Base-by-base conservation (phyloP, 345 rosid species). In the Viola odorata region DNA sequence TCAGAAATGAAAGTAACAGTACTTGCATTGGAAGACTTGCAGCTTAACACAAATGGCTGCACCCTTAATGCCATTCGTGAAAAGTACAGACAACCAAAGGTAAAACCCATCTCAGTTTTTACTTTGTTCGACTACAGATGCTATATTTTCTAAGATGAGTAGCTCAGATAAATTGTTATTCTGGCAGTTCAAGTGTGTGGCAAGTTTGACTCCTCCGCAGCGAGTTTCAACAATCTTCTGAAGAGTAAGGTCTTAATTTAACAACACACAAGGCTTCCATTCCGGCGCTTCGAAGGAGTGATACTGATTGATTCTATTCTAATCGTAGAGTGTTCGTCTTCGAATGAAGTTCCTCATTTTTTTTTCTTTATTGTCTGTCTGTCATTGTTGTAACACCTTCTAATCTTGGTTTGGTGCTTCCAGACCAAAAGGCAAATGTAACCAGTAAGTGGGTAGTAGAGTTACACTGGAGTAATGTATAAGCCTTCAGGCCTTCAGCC, bases 41-140 rank as follows among this genome's bases (percentile, higher is more conserved):
- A 85, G 76, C 83, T 81, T 60, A 84, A 83, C 77, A 82, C 79
- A 39, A 68, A 67, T 15, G 79, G 78, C 67, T 87, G 88, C 72
- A 62, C 84, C 53, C 82, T 87, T 13, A 67, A 74, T 68, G 85
- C 96, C 1, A 77, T 87, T 41, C 89, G 91, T 3, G 88, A 82
- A 55, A 92, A 89, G 78, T 89, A 89, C 47, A 82, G 74, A 58
- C 96, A 89, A 53, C 67, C 67, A 47, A 83, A 89, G 96, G 98
- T 89, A 85, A 85, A 39, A 7, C 37, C 36, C 55, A 10, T 37
- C 6, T 48, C 6, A 45, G 32, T 6, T 16, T 6, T 23, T 5
- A 1, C 15, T 5, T 40, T 8, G 8, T 10, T 36, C 13, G 11
- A 42, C 23, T 41, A 37, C n/a, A n/a, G 40, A 12, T 4, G 0